Percentiles rank a stretch among this genome's conserved stretches.
Evolutionary conservation across 1,139 yeast species (phyloP).

Genomic region (Debaryomyces robertsiae): DNA sequence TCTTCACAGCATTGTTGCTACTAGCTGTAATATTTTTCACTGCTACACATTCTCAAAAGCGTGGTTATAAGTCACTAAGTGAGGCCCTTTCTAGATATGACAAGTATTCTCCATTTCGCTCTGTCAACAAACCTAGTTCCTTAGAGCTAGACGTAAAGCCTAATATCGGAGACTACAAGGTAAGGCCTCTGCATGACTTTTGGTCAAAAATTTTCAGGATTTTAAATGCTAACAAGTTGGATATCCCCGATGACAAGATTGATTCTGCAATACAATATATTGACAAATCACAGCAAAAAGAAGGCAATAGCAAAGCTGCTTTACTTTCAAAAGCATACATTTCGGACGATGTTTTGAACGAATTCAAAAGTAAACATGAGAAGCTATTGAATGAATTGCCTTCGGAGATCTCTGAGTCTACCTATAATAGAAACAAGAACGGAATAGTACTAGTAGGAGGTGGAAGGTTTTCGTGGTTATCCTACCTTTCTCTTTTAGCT

Average conservation of each 20-base stretch:
- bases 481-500: slow-evolving; percentile 37
- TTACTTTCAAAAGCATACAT: slow-evolving; percentile 35
- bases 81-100: slow-evolving; percentile 3
- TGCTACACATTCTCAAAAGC: slow-evolving; percentile 1
- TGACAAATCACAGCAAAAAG: slow-evolving; percentile 25
- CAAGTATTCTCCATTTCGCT: slow-evolving; percentile 3
- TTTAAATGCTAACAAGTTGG: slow-evolving; percentile 19
- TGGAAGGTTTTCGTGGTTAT: slow-evolving; percentile 40
- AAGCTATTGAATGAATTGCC: slow-evolving; percentile 30
- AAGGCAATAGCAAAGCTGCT: slow-evolving; percentile 30
- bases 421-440: slow-evolving; percentile 28
- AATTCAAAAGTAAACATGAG: slow-evolving; percentile 29
- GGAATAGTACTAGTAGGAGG: slow-evolving; percentile 47
- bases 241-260: slow-evolving; percentile 18
- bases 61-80: slow-evolving; percentile 1
- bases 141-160: slow-evolving; percentile 3
- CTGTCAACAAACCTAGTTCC: neutral
- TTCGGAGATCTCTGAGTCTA: slow-evolving; percentile 22
- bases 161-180: neutral
- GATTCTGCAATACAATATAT: slow-evolving; percentile 27
- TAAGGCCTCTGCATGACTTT: slow-evolving; percentile 18
- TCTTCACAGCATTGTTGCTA: neutral
- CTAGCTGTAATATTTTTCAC: slow-evolving; percentile 4
- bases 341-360: slow-evolving; percentile 24
- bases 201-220: slow-evolving; percentile 27